Evolutionary conservation across 23 red algal genomes (phyloP).

Genomic region (Gracilaria domingensis): DNA sequence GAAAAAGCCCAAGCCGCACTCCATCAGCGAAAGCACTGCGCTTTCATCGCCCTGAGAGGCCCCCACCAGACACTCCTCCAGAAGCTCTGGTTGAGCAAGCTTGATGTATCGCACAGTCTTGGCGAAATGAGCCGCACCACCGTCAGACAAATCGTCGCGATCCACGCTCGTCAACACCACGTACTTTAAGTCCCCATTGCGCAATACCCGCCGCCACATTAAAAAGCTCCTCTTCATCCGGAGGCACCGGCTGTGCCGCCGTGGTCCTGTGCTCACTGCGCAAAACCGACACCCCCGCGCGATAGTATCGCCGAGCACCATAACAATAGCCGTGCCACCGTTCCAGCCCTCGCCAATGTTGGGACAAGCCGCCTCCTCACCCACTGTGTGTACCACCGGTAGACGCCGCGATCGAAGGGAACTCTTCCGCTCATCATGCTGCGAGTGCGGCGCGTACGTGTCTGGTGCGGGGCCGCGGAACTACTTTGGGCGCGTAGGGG

Average conservation of each 20-base stretch:
- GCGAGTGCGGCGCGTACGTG: conserved; percentile 46
- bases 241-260: conserved; percentile 56
- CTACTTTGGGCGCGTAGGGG: conserved; percentile 59
- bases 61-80: conserved; percentile 95
- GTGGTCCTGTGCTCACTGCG: conserved; percentile 90
- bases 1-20: conserved; percentile 76
- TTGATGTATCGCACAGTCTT: conserved; percentile 87
- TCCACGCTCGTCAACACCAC: conserved; percentile 94
- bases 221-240: conserved; percentile 84
- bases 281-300: conserved; percentile 96
- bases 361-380: conserved; percentile 97
- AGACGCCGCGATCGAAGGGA: conserved; percentile 36
- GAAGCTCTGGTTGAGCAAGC: conserved; percentile 39
- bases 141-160: conserved; percentile 92
- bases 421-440: conserved; percentile 50
- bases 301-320: conserved; percentile 98
- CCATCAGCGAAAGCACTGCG: conserved; percentile 71
- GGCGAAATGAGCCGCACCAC: conserved; percentile 92
- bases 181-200: conserved; percentile 86
- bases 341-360: conserved; percentile 99
- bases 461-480: conserved; percentile 86
- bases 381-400: conserved; percentile 75
- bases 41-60: conserved; percentile 80
- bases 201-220: too few relatives aligned
- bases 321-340: conserved; percentile 94